These are phyloP conservation scores for Plasmodium falciparum DNA, from an alignment of 169 alveolate genomes.

Conservation along the genomic window DNA sequence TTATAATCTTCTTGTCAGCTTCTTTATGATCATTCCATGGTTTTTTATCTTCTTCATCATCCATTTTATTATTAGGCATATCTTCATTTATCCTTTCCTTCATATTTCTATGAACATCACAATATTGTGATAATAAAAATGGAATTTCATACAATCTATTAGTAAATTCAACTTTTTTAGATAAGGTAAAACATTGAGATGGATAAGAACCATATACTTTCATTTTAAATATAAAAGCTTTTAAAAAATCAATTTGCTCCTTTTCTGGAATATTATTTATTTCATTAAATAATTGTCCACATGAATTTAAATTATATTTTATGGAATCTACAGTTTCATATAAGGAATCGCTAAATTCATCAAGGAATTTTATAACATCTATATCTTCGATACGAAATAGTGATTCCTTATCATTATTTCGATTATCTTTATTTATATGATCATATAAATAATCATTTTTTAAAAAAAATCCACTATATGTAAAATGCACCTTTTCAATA, in stretches of 20 bases:
- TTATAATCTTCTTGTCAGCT: neutral
- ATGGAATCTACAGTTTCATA: slow-evolving; percentile 25
- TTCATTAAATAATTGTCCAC: slow-evolving; percentile 72
- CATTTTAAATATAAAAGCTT: slow-evolving; percentile 59
- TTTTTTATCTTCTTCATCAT: neutral
- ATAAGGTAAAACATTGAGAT: slow-evolving; percentile 49
- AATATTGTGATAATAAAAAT: slow-evolving; percentile 55
- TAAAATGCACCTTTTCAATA: slow-evolving; percentile 67
- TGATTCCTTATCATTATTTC: slow-evolving; percentile 25
- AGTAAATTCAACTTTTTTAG: slow-evolving; percentile 21
- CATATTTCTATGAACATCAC: neutral
- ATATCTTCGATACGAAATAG: slow-evolving; percentile 58
- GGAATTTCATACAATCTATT: slow-evolving; percentile 61
- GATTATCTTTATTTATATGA: slow-evolving; percentile 46
- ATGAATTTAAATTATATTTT: slow-evolving; percentile 49
- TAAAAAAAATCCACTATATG: slow-evolving; percentile 72
- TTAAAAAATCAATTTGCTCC: slow-evolving; percentile 62
- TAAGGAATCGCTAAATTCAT: slow-evolving; percentile 68
- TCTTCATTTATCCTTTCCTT: neutral
- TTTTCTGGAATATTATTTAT: slow-evolving; percentile 39
- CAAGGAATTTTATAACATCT: slow-evolving; percentile 41
- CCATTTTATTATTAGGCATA: neutral
- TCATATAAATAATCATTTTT: slow-evolving; percentile 61
- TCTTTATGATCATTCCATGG: neutral
- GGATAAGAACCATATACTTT: slow-evolving; percentile 74